Percentiles rank a stretch among this genome's conserved stretches.
phyloP scores from a whole-genome alignment of 2,329 filamentous ascomycete genomes.

The Colletotrichum aenigma region DNA sequence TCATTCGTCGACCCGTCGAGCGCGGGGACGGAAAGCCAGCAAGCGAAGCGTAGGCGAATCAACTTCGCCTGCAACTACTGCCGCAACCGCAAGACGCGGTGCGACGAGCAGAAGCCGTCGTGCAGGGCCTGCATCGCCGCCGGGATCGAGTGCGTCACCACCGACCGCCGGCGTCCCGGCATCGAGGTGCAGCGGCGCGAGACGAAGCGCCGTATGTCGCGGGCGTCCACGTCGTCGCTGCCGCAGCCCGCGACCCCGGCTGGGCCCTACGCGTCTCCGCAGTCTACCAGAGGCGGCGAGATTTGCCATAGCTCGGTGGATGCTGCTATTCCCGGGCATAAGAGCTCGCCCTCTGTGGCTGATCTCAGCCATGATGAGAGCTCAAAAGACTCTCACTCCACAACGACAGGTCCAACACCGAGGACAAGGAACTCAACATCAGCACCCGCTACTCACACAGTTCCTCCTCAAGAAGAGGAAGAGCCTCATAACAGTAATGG shows the following conservation, averaged over 20 bases:
- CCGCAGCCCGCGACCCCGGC: background rate
- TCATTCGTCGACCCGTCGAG: background rate
- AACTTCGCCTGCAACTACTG: slow-evolving; percentile 29
- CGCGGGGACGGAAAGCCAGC: background rate
- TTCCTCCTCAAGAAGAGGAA: background rate
- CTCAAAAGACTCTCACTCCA: background rate
- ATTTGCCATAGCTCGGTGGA: background rate
- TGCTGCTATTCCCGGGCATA: background rate
- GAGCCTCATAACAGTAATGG: background rate
- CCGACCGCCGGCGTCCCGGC: slow-evolving; percentile 27
- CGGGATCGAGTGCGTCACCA: slow-evolving; percentile 28
- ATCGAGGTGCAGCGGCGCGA: slow-evolving; percentile 17
- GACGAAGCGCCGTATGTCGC: slow-evolving; percentile 1
- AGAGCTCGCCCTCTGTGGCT: background rate
- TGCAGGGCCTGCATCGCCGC: slow-evolving; percentile 35
- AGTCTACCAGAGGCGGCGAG: background rate
- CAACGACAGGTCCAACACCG: background rate
- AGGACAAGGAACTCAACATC: background rate
- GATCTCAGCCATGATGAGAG: background rate
- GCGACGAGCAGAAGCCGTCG: slow-evolving; percentile 29
- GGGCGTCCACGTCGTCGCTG: background rate
- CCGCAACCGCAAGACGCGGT: slow-evolving; percentile 32
- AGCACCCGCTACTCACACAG: background rate
- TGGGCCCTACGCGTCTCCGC: background rate
- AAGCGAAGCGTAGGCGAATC: slow-evolving; percentile 4